phyloP scores from a whole-genome alignment of 768 basidiomycete genomes.

The Xanthoconium purpureum region DNA sequence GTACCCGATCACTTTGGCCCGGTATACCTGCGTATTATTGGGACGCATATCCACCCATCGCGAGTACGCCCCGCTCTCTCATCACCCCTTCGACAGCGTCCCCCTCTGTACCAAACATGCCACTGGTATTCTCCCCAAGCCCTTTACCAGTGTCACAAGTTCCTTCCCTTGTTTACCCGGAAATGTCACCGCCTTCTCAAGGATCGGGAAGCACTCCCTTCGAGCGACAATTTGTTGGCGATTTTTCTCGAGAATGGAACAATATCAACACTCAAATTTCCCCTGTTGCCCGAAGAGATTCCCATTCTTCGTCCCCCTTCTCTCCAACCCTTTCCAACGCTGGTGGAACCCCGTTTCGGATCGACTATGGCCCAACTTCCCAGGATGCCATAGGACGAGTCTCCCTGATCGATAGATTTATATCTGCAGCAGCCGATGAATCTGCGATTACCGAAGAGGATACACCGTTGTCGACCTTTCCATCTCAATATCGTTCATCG shows the following conservation, averaged over 20 bases:
- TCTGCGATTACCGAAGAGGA: neutral
- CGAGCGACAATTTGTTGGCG: slow-evolving; percentile 26
- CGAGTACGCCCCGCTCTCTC: slow-evolving; percentile 8
- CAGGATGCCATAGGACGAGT: slow-evolving; percentile 17
- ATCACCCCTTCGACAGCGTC: slow-evolving; percentile 14
- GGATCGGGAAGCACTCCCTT: slow-evolving; percentile 28
- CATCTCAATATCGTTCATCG: slow-evolving; percentile 18
- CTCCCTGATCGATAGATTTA: slow-evolving; percentile 29
- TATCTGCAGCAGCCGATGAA: slow-evolving; percentile 23
- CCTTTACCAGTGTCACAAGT: slow-evolving; percentile 20
- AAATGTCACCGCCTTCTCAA: slow-evolving; percentile 29
- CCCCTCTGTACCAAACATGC: slow-evolving; percentile 1
- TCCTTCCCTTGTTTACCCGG: slow-evolving; percentile 18
- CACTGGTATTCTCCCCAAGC: slow-evolving; percentile 27
- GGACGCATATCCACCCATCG: neutral
- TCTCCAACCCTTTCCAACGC: slow-evolving; percentile 6
- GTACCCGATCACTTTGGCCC: neutral
- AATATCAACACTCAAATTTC: slow-evolving; percentile 17
- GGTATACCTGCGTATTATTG: neutral
- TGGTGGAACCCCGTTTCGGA: neutral
- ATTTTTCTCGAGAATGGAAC: slow-evolving; percentile 21
- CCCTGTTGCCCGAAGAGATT: slow-evolving; percentile 19
- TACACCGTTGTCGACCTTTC: neutral
- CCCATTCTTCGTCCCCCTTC: neutral
- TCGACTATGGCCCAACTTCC: neutral